phyloP scores from a whole-genome alignment of 768 basidiomycete species.

The Kwoniella pini region DNA sequence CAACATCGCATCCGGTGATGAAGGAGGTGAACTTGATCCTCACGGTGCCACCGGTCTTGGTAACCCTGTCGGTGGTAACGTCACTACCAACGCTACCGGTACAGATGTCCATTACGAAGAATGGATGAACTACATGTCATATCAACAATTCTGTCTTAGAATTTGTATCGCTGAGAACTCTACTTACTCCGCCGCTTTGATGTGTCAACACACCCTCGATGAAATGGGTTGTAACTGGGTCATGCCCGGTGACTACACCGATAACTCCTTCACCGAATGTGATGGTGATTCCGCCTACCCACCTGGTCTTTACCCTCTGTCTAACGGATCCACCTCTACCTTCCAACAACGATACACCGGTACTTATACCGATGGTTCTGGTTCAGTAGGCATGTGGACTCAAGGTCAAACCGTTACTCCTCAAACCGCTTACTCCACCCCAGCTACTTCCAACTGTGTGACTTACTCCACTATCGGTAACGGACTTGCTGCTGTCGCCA shows the following conservation, averaged over 20 bases:
- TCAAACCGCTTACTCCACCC: slow-evolving; percentile 47
- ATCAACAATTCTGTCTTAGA: slow-evolving; percentile 58
- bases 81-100: slow-evolving; percentile 55
- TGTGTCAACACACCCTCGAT: slow-evolving; percentile 55
- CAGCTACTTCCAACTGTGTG: slow-evolving; percentile 56
- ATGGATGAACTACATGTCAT: slow-evolving; percentile 59
- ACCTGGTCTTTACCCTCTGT: slow-evolving; percentile 56
- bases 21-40: slow-evolving; percentile 59
- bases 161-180: slow-evolving; percentile 58
- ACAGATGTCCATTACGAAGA: slow-evolving; percentile 57
- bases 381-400: slow-evolving; percentile 45
- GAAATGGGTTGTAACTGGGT: slow-evolving; percentile 55
- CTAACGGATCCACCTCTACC: slow-evolving; percentile 53
- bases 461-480: slow-evolving; percentile 53
- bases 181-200: slow-evolving; percentile 53
- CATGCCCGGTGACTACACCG: slow-evolving; percentile 55
- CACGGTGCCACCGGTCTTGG: slow-evolving; percentile 56
- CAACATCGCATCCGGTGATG: slow-evolving; percentile 56
- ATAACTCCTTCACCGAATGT: slow-evolving; percentile 58
- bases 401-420: slow-evolving; percentile 55
- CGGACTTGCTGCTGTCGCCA: slow-evolving; percentile 30
- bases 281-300: slow-evolving; percentile 57
- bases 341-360: slow-evolving; percentile 56
- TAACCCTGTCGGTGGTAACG: slow-evolving; percentile 57
- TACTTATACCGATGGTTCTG: slow-evolving; percentile 46